A percentile compares a stretch with the other conserved stretches of the same genome.
phyloP scores from a whole-genome alignment of 1,284 basidiomycete species.

The Ustilago shanxiensis region DNA sequence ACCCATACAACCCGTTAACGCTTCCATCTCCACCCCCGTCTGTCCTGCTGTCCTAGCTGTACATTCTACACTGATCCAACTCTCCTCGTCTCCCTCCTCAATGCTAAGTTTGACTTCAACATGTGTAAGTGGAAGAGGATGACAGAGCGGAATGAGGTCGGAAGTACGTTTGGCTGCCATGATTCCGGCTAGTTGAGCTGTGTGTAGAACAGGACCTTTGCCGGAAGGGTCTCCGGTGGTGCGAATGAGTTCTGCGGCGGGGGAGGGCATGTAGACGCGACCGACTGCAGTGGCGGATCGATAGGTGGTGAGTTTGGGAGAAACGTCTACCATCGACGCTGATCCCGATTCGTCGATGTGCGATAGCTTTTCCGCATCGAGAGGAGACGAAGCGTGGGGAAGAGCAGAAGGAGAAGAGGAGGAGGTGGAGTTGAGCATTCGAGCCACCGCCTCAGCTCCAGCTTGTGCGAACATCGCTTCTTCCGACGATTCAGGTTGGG shows the following conservation, averaged over 20 bases:
- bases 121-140: slow-evolving; percentile 80
- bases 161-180: slow-evolving; percentile 85
- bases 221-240: slow-evolving; percentile 69
- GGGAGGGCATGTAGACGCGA: slow-evolving; percentile 78
- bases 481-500: slow-evolving; percentile 1
- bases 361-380: slow-evolving; percentile 71
- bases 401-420: background rate
- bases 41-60: slow-evolving; percentile 48
- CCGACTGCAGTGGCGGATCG: slow-evolving; percentile 83
- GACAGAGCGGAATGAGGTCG: slow-evolving; percentile 81
- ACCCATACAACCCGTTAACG: slow-evolving; percentile 84
- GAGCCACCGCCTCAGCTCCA: slow-evolving; percentile 32
- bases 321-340: slow-evolving; percentile 84
- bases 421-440: background rate
- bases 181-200: slow-evolving; percentile 84
- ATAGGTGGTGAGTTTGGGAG: slow-evolving; percentile 77
- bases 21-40: slow-evolving; percentile 91
- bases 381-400: background rate
- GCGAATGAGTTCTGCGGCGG: slow-evolving; percentile 76
- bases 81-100: slow-evolving; percentile 2
- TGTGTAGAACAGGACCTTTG: slow-evolving; percentile 72
- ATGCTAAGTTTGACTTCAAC: slow-evolving; percentile 76
- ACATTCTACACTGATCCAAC: slow-evolving; percentile 53
- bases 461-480: slow-evolving; percentile 40
- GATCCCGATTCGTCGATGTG: slow-evolving; percentile 80